Evolutionary conservation across 2,329 filamentous ascomycete species (phyloP), one percentile per base, ranked within the genome.

Genomic region (Thelonectria blattea): DNA sequence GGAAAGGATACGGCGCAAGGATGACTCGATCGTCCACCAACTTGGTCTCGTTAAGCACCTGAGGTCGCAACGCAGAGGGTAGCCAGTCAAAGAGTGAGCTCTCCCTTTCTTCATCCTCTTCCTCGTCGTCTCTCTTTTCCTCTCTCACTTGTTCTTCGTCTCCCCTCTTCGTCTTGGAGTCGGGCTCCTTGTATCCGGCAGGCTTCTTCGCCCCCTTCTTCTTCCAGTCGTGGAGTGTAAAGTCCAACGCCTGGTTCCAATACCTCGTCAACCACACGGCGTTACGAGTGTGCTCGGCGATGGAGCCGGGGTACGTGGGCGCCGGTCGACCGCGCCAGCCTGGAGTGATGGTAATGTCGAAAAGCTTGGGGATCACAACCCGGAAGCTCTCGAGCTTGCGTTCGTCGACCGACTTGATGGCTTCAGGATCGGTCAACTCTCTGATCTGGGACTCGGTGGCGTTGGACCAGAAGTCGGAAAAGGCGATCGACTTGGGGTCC

Each of bases 261-360:
- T 75, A 72, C 9, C 68, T 68, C 1, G 83, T 83, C 42, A 88
- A 69, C 50, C 79, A 77, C 2, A 80, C 79, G 2, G 83, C 83
- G 61, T 85, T 86, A 59, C 82, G 82, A 66, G 84, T 74, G 63
- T 87, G 80, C 63, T 85, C 83, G 2, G 80, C 76, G 39, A 76
- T 76, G 14, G 74, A 79, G 65, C 84, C 82, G 11, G 81, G 81
- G 14, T 59, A 64, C 1, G 81, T 76, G 1, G 82, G 78, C 2
- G 68, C 54, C 0, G 78, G 77, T 2, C 84, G 78, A 10, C 73
- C 73, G 7, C 76, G 71, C 81, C 85, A 88, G 1, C 81, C 84
- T 0, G 85, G 85, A 0, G 81, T 74, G 1, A 87, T 69, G 0
- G 83, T 82, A 3, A 84, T 77, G 65, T 87, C 85, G 52, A 85